phyloP scores from a whole-genome alignment of 1,139 yeast species.

The Protomyces inundatus region DNA sequence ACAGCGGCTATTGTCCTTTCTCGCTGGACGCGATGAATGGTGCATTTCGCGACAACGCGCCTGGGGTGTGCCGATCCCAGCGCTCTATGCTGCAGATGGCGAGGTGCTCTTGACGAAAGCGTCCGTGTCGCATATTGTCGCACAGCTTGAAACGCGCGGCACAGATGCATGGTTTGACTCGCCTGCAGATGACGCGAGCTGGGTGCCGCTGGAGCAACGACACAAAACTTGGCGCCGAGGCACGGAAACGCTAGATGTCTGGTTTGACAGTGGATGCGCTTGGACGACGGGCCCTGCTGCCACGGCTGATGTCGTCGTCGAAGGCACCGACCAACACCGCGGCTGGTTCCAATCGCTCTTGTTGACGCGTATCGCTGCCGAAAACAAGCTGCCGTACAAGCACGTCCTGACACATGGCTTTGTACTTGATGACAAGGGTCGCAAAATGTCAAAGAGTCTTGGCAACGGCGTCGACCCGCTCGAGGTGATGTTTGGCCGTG shows the following conservation, averaged over 20 bases:
- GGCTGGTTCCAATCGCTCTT: constrained; percentile 98
- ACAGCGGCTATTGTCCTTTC: constrained; percentile 65
- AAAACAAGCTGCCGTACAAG: constrained; percentile 57
- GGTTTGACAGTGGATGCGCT: constrained; percentile 97
- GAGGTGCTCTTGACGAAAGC: constrained; percentile 54
- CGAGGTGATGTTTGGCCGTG: constrained; percentile 56
- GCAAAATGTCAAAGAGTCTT: constrained; percentile 88
- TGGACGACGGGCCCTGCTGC: constrained; percentile 61
- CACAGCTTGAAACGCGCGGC: constrained; percentile 51
- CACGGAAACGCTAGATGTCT: constrained; percentile 92
- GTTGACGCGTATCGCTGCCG: constrained; percentile 61
- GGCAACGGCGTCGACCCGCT: constrained; percentile 75
- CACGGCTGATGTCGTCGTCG: constrained; percentile 75
- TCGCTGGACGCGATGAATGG: constrained; percentile 84
- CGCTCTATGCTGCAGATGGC: constrained; percentile 56
- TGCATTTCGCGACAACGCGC: constrained; percentile 92
- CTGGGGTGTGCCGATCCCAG: constrained; percentile 99
- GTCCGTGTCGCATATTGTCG: constrained; percentile 52
- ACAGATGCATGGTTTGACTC: constrained; percentile 70
- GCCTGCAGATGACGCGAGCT: constrained; percentile 45
- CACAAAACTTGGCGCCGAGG: constrained; percentile 52
- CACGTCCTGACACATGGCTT: constrained; percentile 88
- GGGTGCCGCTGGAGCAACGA: constrained; percentile 52
- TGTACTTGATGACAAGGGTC: constrained; percentile 75
- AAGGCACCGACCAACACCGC: constrained; percentile 95